These are phyloP conservation scores for Agrostemma githago DNA, from an alignment of 148 eudicot genomes.

Conservation along the genomic window DNA sequence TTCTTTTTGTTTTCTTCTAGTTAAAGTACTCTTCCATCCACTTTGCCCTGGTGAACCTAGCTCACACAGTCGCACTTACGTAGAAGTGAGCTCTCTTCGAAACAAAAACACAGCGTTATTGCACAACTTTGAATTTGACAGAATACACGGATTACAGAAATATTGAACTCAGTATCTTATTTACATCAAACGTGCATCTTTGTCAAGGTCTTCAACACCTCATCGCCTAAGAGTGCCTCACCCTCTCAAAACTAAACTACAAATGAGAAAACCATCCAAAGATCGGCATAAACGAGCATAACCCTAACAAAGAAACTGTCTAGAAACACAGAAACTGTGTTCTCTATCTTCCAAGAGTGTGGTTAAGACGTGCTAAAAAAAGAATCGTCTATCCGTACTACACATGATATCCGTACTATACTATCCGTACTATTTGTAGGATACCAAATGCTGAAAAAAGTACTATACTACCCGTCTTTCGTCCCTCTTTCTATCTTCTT, in stretches of 20 bases:
- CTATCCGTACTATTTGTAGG: too few relatives aligned
- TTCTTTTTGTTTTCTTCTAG: background rate
- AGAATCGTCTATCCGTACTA: background rate
- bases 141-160: background rate
- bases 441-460: too few relatives aligned
- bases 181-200: background rate
- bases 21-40: background rate
- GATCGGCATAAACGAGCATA: background rate
- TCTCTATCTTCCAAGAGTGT: background rate
- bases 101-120: background rate
- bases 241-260: background rate
- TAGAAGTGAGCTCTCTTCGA: background rate
- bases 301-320: background rate
- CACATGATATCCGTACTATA: too few relatives aligned
- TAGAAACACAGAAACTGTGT: background rate
- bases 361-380: background rate
- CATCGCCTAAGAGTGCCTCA: background rate
- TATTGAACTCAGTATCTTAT: background rate
- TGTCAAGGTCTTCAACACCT: background rate
- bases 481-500: too few relatives aligned
- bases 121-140: background rate
- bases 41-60: background rate
- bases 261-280: background rate
- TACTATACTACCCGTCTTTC: too few relatives aligned
- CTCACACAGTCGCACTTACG: background rate